Conservation (phyloP, 2,329 filamentous ascomycete genomes). For the Xylariaceae sp. region DNA sequence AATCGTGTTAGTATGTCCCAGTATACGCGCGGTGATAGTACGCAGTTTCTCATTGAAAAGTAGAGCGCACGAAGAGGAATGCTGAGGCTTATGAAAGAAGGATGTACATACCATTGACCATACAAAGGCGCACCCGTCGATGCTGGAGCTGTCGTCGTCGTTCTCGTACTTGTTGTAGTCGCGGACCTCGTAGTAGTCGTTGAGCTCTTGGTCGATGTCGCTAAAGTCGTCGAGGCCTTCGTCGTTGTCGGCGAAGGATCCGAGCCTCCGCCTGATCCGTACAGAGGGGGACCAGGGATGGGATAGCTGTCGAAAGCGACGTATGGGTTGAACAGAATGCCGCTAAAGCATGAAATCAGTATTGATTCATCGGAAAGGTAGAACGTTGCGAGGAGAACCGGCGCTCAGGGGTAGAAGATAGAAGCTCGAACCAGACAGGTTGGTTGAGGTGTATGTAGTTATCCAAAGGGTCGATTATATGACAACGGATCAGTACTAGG, state of each 20-base stretch:
- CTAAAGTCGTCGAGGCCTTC: neutral
- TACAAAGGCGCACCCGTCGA: slow-evolving; percentile 3
- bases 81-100: neutral
- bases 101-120: slow-evolving; percentile 10
- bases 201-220: slow-evolving; percentile 1
- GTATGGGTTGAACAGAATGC: slow-evolving; percentile 54
- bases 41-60: too few relatives aligned
- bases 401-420: neutral
- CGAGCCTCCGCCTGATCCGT: slow-evolving; percentile 5
- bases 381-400: neutral
- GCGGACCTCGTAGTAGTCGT: neutral
- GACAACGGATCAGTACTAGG: too few relatives aligned
- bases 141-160: neutral
- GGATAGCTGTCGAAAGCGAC: slow-evolving; percentile 18
- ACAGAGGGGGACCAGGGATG: slow-evolving; percentile 24
- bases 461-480: neutral
- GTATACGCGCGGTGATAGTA: too few relatives aligned
- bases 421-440: neutral
- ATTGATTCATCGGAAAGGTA: neutral
- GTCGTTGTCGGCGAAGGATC: slow-evolving; percentile 4
- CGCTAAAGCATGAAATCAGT: slow-evolving; percentile 24
- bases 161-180: neutral
- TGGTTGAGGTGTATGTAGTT: neutral
- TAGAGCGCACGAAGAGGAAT: too few relatives aligned
- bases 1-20: neutral